Evolutionary conservation across 2,329 filamentous ascomycete species (phyloP), one percentile per base, ranked within the genome.

Genomic region (Colletotrichum sp.): DNA sequence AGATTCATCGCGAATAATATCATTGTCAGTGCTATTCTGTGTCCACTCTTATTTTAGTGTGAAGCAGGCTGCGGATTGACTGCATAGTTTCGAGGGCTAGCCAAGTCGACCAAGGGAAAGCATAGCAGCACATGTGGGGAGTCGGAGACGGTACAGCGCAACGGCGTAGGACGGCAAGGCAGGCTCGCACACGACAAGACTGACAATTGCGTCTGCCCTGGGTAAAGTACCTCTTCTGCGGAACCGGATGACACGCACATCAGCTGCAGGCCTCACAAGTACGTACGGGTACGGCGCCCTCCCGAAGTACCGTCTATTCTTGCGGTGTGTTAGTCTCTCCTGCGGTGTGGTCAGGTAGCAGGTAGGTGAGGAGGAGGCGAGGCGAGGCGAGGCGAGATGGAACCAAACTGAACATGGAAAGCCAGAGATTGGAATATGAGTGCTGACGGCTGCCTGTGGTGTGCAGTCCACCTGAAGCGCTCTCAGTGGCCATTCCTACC

Each of bases 381-480:
- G 21, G n/a, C n/a, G n/a, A 38, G 31, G 21, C n/a, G 31, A 62
- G 33, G 33, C 58, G 27, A 62, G 31, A 38, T 34, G 12, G 31
- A 21, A 38, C 58, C 21, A 36, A 34, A 36, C 33, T 21, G 7
- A 34, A 36, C 58, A 15, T 59, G 55, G 27, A n/a, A 31, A 31
- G 29, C 55, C 27, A 57, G 13, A 27, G 27, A 24, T 29, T 57
- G 27, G 54, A 57, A 38, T 47, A 29, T 8, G 62, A 61, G 61
- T 47, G 69, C 67, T 66, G 71, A 73, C 67, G 71, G 61, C 54
- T 70, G 67, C 67, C 71, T 73, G 61, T 64, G 34, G 34, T 58
- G 29, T 66, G 47, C 47, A 58, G 70, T 65, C 33, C 54, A 70
- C 57, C 54, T 27, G 34, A 18, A 13, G 36, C 15, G 29, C 62